These are phyloP conservation scores for Kuraishia borneana DNA, from an alignment of 805 yeast species.

Conservation along the genomic window DNA sequence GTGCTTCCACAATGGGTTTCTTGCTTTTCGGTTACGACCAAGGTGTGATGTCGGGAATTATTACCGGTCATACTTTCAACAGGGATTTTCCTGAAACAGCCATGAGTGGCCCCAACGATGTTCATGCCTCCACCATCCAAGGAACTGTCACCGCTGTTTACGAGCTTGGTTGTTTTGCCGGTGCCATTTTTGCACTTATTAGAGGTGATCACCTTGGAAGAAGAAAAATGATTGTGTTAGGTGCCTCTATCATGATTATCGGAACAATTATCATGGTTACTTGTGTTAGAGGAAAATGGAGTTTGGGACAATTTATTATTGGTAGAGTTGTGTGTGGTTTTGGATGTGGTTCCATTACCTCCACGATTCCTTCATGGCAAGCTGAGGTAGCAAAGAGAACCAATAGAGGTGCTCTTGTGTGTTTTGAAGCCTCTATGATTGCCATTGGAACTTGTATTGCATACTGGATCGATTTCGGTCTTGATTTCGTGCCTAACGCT, in stretches of 20 bases:
- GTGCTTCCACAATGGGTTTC: slow-evolving; percentile 55
- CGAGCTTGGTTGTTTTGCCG: slow-evolving; percentile 34
- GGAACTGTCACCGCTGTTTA: slow-evolving; percentile 37
- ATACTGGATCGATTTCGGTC: slow-evolving; percentile 32
- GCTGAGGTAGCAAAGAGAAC: slow-evolving; percentile 29
- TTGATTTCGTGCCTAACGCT: slow-evolving; percentile 22
- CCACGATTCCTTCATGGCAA: slow-evolving; percentile 35
- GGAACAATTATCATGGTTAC: slow-evolving; percentile 20
- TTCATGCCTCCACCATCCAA: slow-evolving; percentile 25
- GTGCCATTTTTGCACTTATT: slow-evolving; percentile 26
- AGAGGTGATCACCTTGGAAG: slow-evolving; percentile 27
- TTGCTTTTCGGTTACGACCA: slow-evolving; percentile 71
- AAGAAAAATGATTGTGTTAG: slow-evolving; percentile 22
- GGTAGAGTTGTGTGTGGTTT: slow-evolving; percentile 34
- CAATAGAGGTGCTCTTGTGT: slow-evolving; percentile 25
- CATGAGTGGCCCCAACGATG: slow-evolving; percentile 10
- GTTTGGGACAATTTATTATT: slow-evolving; percentile 24
- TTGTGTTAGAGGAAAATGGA: slow-evolving; percentile 19
- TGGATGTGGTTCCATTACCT: slow-evolving; percentile 32
- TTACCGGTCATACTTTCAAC: slow-evolving; percentile 52
- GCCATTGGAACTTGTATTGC: slow-evolving; percentile 32
- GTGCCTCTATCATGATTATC: slow-evolving; percentile 22
- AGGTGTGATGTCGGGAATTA: slow-evolving; percentile 62
- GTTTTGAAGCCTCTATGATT: slow-evolving; percentile 24
- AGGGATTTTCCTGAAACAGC: slow-evolving; percentile 46